Conservation (phyloP, 495 filamentous ascomycete genomes). For the Margaritispora aquatica region DNA sequence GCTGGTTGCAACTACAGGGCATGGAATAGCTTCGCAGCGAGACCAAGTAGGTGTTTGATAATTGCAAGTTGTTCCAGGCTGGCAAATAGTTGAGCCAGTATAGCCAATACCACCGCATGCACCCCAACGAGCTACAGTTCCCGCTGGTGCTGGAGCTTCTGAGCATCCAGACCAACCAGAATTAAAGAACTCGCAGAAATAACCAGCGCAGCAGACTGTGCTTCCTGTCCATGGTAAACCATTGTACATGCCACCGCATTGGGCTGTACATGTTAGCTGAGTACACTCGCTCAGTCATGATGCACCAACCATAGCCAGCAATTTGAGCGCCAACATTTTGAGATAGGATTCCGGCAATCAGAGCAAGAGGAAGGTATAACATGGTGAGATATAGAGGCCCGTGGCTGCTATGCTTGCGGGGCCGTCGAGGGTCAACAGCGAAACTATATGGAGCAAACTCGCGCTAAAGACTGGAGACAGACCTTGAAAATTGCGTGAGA, state of each 20-base stretch:
- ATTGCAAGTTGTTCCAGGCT: background rate
- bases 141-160: background rate
- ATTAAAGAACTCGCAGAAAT: conserved; percentile 17
- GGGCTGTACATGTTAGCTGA: background rate
- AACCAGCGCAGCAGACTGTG: conserved; percentile 20
- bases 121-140: background rate
- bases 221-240: conserved; percentile 11
- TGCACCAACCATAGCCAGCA: background rate
- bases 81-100: background rate
- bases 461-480: no score
- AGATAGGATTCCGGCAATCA: background rate
- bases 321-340: background rate
- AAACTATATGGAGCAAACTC: background rate
- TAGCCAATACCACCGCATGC: conserved; percentile 2
- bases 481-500: no score
- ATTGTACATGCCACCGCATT: conserved; percentile 2
- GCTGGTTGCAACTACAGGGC: background rate
- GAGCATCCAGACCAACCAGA: conserved; percentile 27
- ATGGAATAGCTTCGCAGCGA: background rate
- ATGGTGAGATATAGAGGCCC: no score
- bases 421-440: background rate
- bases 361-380: no score
- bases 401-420: background rate
- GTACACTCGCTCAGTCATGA: background rate
- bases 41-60: background rate